Base-by-base conservation (phyloP, 2,329 filamentous ascomycete genomes). In the Phaeosphaeriaceae sp. region DNA sequence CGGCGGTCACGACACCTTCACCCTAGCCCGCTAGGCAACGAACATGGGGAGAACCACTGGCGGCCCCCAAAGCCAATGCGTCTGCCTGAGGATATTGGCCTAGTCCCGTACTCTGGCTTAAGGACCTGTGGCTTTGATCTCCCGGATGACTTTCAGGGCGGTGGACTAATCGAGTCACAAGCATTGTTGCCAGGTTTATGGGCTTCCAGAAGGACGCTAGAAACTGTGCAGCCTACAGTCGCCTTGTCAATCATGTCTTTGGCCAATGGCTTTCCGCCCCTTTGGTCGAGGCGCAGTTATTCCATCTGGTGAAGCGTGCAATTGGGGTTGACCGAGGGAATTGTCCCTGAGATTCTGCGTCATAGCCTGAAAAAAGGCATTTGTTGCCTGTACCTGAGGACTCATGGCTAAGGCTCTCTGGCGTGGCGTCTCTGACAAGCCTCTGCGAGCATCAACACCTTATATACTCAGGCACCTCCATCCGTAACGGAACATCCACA, bases 301-400 rank as follows among this genome's bases (percentile, higher is more conserved):
- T 51, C 58, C 45, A 53, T 62, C 58, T 60, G 52, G 57, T 57
- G 58, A 51, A 52, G 55, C 53, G 57, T 56, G 46, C 46, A 54
- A 54, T 62, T 65, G 51, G 58, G 61, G 51, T 55, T 61, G 57
- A 54, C 62, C 58, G 54, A 58, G 53, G 31, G 58, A 64, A 63
- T 58, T 57, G 52, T 49, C 55, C 61, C 58, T 44, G 49, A 60
- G 46, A 25, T 59, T 61, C 60, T 65, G 69, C 67, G 68, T 73
- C 68, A 72, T 66, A 61, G 69, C 72, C 68, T 68, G 53, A 60
- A 68, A 69, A 54, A 62, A 74, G 73, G 72, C 72, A 70, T 67
- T 58, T 49, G 56, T 65, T 68, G 61, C 71, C 66, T 70, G 69
- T 66, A 53, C 58, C 63, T 66, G 60, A 61, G 58, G 51, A 58